phyloP scores from a whole-genome alignment of 176 grass and related monocot genomes.

The Lolium perenne region DNA sequence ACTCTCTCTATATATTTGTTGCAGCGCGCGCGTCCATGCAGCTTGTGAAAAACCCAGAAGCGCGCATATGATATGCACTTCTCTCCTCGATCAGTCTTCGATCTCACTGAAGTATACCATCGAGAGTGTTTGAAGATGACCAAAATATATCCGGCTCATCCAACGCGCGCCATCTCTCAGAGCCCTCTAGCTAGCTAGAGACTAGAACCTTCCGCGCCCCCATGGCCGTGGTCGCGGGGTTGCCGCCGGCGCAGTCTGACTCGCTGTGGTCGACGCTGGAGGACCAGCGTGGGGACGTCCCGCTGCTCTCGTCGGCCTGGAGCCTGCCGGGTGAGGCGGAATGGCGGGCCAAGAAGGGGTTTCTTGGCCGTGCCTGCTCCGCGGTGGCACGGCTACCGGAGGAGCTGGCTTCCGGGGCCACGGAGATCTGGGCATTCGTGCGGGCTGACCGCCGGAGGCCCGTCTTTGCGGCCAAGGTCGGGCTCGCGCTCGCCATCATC shows the following conservation, averaged over 20 bases:
- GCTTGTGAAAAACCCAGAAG: no score
- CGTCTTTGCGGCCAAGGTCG: conserved; percentile 76
- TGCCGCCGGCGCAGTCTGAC: conserved; percentile 22
- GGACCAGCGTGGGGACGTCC: conserved; percentile 42
- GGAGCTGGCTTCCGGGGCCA: background rate
- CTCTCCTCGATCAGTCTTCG: no score
- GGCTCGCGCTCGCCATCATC: conserved; percentile 63
- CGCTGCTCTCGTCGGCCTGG: conserved; percentile 50
- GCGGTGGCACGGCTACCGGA: conserved; percentile 13
- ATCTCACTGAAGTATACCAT: no score
- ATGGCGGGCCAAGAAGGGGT: conserved; percentile 14
- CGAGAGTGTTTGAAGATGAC: no score
- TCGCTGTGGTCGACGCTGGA: conserved; percentile 55
- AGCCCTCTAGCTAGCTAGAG: no score
- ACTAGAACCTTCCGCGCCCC: no score
- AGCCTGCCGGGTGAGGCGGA: conserved; percentile 24
- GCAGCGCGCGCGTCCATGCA: no score
- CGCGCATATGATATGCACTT: no score
- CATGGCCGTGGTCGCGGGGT: background rate
- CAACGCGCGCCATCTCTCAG: no score
- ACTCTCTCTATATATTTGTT: no score
- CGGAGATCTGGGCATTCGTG: conserved; percentile 59
- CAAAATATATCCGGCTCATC: no score
- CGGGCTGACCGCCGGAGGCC: conserved; percentile 68
- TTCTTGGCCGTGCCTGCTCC: conserved; percentile 30